phyloP scores from a whole-genome alignment of 306 rosid species.

The Urtica urens region DNA sequence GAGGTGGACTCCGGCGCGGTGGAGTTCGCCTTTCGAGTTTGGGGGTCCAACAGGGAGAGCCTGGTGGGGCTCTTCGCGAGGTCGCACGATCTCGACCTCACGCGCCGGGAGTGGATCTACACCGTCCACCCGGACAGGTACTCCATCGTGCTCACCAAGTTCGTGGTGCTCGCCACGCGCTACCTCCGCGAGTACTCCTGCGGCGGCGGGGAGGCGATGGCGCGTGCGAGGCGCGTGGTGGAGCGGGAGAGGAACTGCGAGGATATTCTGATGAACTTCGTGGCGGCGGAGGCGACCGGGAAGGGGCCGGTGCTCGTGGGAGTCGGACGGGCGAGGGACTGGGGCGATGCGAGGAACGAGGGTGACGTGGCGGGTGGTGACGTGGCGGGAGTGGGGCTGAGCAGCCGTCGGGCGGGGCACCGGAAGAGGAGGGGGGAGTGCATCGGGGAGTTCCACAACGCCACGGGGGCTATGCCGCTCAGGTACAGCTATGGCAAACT shows the following conservation, averaged over 20 bases:
- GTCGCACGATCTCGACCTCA: conserved; percentile 61
- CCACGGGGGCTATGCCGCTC: conserved; percentile 55
- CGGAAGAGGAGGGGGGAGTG: conserved; percentile 73
- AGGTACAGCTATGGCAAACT: conserved; percentile 60
- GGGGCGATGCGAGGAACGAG: conserved; percentile 65
- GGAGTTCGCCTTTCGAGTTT: conserved; percentile 49
- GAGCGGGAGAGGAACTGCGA: conserved; percentile 59
- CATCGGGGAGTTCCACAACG: conserved; percentile 55
- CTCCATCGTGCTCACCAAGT: conserved; percentile 75
- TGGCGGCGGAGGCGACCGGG: conserved; percentile 43
- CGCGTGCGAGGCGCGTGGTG: conserved; percentile 37
- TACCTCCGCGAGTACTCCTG: conserved; percentile 55
- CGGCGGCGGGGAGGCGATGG: conserved; percentile 38
- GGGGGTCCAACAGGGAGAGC: conserved; percentile 39
- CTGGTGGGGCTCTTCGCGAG: conserved; percentile 65
- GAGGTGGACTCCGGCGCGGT: conserved; percentile 45
- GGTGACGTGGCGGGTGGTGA: conserved; percentile 18
- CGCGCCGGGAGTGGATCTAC: conserved; percentile 62
- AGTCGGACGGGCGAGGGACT: conserved; percentile 54
- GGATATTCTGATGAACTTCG: conserved; percentile 75
- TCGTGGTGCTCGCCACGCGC: conserved; percentile 39
- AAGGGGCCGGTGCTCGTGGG: conserved; percentile 64
- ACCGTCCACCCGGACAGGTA: conserved; percentile 68
- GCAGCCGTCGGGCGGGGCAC: conserved; percentile 60
- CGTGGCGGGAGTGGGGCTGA: conserved; percentile 47